A percentile compares a stretch with the other conserved stretches of the same genome.
phyloP scores from a whole-genome alignment of 2,329 filamentous ascomycete genomes.

The Xylaria sp. region DNA sequence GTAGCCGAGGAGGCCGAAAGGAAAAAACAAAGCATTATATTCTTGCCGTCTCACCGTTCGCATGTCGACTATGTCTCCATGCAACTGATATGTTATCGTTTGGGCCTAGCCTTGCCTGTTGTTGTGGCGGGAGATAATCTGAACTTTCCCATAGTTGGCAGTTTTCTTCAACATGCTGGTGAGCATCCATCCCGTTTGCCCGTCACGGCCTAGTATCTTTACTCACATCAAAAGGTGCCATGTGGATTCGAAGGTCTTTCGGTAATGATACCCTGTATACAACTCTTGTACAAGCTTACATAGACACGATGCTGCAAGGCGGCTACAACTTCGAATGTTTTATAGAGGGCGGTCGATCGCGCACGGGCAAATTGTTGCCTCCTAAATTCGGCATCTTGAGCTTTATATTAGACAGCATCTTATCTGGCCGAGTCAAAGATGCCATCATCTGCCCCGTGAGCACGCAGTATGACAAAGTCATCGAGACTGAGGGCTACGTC shows the following conservation, averaged over 20 bases:
- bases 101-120: slow-evolving; percentile 88
- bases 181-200: slow-evolving; percentile 25
- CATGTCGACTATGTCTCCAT: slow-evolving; percentile 97
- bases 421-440: slow-evolving; percentile 89
- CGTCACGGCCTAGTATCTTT: not conserved
- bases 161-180: slow-evolving; percentile 93
- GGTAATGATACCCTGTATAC: slow-evolving; percentile 91
- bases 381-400: slow-evolving; percentile 96
- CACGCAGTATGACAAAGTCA: slow-evolving; percentile 98
- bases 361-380: slow-evolving; percentile 91
- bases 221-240: slow-evolving; percentile 63
- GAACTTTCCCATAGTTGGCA: slow-evolving; percentile 90
- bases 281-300: slow-evolving; percentile 94
- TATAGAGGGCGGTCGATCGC: slow-evolving; percentile 91
- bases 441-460: slow-evolving; percentile 94
- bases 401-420: slow-evolving; percentile 89
- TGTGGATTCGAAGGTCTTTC: slow-evolving; percentile 95
- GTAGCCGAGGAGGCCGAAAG: slow-evolving; percentile 85
- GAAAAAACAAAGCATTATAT: slow-evolving; percentile 95
- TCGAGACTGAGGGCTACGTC: slow-evolving; percentile 97
- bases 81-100: slow-evolving; percentile 93
- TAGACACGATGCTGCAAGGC: slow-evolving; percentile 89
- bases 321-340: slow-evolving; percentile 98
- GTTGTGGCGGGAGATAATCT: slow-evolving; percentile 96
- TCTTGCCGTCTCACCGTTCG: slow-evolving; percentile 91